Evolutionary conservation across 495 filamentous ascomycete genomes (phyloP).

Genomic region (Hypoxylon intermedium): DNA sequence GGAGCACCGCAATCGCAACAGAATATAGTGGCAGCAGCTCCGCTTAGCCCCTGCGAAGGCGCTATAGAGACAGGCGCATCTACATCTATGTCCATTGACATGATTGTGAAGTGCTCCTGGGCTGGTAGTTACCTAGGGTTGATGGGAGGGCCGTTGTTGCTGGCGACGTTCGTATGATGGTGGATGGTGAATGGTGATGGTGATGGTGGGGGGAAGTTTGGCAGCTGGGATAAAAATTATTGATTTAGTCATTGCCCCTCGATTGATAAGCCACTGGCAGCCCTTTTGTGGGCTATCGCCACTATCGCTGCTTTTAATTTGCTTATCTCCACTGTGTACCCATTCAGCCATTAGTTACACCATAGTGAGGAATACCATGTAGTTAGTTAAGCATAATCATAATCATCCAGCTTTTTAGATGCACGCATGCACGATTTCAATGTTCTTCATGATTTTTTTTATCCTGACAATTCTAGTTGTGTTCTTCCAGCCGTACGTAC

Average conservation of each 20-base stretch:
- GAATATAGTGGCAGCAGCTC: slow-evolving; percentile 63
- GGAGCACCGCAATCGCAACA: slow-evolving; percentile 94
- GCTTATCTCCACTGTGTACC: too few relatives aligned
- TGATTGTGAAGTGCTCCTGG: slow-evolving; percentile 16
- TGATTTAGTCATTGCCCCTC: slow-evolving; percentile 30
- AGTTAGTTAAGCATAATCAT: too few relatives aligned
- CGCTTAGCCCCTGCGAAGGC: slow-evolving; percentile 24
- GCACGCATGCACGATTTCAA: too few relatives aligned
- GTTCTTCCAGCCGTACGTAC: too few relatives aligned
- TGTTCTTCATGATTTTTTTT: too few relatives aligned
- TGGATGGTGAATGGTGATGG: neutral
- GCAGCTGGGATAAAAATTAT: slow-evolving; percentile 14
- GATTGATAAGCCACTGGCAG: slow-evolving; percentile 43
- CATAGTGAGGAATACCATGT: too few relatives aligned
- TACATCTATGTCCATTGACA: slow-evolving; percentile 45
- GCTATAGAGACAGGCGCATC: slow-evolving; percentile 42
- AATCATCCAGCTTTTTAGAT: too few relatives aligned
- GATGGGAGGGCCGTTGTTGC: too few relatives aligned
- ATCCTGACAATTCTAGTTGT: too few relatives aligned
- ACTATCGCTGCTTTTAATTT: slow-evolving; percentile 11
- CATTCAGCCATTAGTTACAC: too few relatives aligned
- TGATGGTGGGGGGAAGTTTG: slow-evolving; percentile 34
- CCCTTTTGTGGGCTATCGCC: slow-evolving; percentile 21
- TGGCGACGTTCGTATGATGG: neutral
- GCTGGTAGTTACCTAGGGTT: too few relatives aligned